Base-by-base conservation (phyloP, 345 rosid species). In the Acer yangbiense region DNA sequence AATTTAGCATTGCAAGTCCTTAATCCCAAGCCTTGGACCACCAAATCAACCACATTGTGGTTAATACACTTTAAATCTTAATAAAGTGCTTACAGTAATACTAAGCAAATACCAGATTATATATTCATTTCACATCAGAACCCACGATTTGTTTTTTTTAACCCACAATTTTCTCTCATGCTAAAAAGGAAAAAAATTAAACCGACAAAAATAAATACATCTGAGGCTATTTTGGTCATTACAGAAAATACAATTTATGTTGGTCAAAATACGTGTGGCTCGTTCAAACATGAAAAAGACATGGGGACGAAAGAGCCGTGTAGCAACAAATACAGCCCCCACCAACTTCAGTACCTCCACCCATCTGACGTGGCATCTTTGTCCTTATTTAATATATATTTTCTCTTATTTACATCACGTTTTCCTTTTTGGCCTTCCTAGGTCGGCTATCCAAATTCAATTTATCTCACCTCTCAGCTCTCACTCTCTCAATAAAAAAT, bases 311-410 rank as follows among this genome's bases (percentile, higher is more conserved):
- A 65, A 52, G 68, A 79, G 78, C 54, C 81, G 81, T 73, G 76
- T 65, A 14, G 39, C 41, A 20, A 57, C 11, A 35, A 11, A 27
- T 27, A 13, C 10, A 4, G 21, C 6, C 58, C 65, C 29, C 67
- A 7, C 77, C 70, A 13, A 17, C 64, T 52, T 48, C 32, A 35
- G 7, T 16, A 54, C 8, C 23, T 18, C 29, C 61, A 23, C 29
- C 69, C n/a, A 8, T 23, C 65, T 74, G 48, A 78, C 69, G 78
- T 62, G 78, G 77, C 72, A 50, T 14, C 18, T 21, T 75, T 76
- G 82, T 72, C 80, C 20, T 76, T 41, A n/a, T 79, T 61, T 6
- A 32, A 60, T 60, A 7, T 60, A 18, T n/a, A 60, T 60, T 7
- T 60, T 60, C 27, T 20, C 27, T 60, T 60, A 18, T 60, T 9